Evolutionary conservation across 1,284 basidiomycete species (phyloP).

Genomic region (Fomitiporia mediterranea): DNA sequence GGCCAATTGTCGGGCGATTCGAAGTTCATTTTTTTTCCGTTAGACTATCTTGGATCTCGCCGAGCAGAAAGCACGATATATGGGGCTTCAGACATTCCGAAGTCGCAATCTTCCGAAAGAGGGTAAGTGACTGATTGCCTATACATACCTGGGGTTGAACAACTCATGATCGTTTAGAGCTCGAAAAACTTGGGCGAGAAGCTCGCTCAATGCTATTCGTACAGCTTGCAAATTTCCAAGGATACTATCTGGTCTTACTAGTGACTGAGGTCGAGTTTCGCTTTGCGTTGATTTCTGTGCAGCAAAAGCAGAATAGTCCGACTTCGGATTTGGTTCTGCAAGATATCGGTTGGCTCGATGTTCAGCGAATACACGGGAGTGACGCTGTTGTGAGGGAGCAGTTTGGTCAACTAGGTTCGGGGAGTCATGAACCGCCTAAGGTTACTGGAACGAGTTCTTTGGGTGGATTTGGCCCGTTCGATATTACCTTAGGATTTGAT

Average conservation of each 20-base stretch:
- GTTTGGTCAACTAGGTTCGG: conserved; percentile 32
- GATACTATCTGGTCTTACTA: conserved; percentile 71
- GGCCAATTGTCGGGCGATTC: not conserved
- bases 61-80: conserved; percentile 71
- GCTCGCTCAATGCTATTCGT: conserved; percentile 60
- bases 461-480: conserved; percentile 1
- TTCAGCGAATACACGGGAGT: conserved; percentile 51
- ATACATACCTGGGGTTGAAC: not conserved
- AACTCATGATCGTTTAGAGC: conserved; percentile 37
- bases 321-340: conserved; percentile 58
- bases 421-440: conserved; percentile 18
- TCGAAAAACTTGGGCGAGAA: conserved; percentile 55
- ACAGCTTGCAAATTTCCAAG: conserved; percentile 62
- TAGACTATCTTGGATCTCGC: conserved; percentile 71
- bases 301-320: conserved; percentile 45
- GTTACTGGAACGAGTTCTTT: not conserved
- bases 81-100: conserved; percentile 66
- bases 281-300: conserved; percentile 68
- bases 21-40: conserved; percentile 2
- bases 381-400: conserved; percentile 30
- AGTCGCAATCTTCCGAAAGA: conserved; percentile 60
- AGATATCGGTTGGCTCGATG: conserved; percentile 76
- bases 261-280: conserved; percentile 72
- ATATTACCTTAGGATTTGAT: conserved; percentile 8
- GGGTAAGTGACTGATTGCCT: conserved; percentile 35